Percentiles rank a stretch among this genome's conserved stretches.
Conservation (phyloP, 805 yeast species). For the Wickerhamomyces kurtzmanii region DNA sequence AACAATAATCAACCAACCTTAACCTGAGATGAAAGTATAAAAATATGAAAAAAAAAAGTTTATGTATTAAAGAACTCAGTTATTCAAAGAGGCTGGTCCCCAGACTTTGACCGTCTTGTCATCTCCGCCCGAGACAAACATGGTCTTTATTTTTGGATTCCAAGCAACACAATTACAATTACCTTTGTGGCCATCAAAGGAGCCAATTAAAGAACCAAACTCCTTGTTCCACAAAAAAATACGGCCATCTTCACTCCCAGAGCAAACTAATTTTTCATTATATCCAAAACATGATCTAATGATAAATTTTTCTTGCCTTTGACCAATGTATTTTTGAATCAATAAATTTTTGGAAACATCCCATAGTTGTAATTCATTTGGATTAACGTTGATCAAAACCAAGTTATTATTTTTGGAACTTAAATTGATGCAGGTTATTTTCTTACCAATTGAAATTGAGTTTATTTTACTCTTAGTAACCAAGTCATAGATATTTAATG, state of each 20-base stretch:
- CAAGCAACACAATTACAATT: slow-evolving; percentile 75
- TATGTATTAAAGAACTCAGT: too few species aligned
- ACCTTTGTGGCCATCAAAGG: slow-evolving; percentile 53
- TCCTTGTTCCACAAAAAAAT: slow-evolving; percentile 71
- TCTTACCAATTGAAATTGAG: slow-evolving; percentile 41
- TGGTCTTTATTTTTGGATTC: slow-evolving; percentile 35
- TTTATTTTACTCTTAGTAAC: slow-evolving; percentile 28
- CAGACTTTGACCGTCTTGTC: slow-evolving; percentile 64
- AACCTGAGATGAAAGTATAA: too few species aligned
- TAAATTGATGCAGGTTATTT: slow-evolving; percentile 54
- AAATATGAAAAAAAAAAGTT: too few species aligned
- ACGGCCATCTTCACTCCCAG: slow-evolving; percentile 78
- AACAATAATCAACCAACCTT: too few species aligned
- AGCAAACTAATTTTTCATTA: slow-evolving; percentile 58
- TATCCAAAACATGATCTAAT: slow-evolving; percentile 72
- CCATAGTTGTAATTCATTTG: slow-evolving; percentile 79
- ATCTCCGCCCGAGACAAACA: slow-evolving; percentile 83
- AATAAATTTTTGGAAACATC: slow-evolving; percentile 51
- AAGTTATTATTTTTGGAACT: slow-evolving; percentile 43
- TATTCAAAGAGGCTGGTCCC: slow-evolving; percentile 36
- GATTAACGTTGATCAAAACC: slow-evolving; percentile 53
- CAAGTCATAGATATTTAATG: slow-evolving; percentile 51
- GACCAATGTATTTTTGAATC: slow-evolving; percentile 60
- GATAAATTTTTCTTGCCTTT: slow-evolving; percentile 57
- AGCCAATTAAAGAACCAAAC: slow-evolving; percentile 52